Base-by-base conservation (phyloP, 495 filamentous ascomycete genomes). In the Ramalina peruviana region DNA sequence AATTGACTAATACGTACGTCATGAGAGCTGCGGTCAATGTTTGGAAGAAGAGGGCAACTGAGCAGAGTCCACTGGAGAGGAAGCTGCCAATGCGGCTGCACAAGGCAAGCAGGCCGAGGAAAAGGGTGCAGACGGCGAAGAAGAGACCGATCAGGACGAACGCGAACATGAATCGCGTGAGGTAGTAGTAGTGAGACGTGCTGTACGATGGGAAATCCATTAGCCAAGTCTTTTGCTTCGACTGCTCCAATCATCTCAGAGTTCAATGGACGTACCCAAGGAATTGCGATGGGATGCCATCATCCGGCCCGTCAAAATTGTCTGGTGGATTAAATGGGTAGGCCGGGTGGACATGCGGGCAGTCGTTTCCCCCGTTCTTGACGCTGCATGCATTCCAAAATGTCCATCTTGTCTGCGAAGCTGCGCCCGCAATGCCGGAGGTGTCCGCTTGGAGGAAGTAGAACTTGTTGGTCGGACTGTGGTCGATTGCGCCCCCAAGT, bases 371-470 rank as follows among this genome's bases (percentile, higher is more conserved):
- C 17, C 80, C 80, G 46, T 74, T 65, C 5, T 54, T 60, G 25
- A 74, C 75, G 23, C 66, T 60, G 63, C 80, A 84, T n/a, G 90
- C 63, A 57, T 81, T 79, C 76, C 88, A 90, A 67, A 82, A 90
- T 3, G 88, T 92, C 88, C 88, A 95, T 65, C 88, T 79, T 7
- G 86, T 80, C 7, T 75, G 54, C 33, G 74, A 30, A 19, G 78
- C 73, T 2, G 87, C 79, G 19, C 76, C 76, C 11, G 80, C 68
- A 58, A 93, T 88, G 58, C 70, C 76, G 41, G 68, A 65, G 13
- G 86, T 90, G 61, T 79, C 72, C 56, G 81, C 83, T 60, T 82
- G 74, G 27, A 95, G 77, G 73, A 94, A 93, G 69, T 82, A 94
- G 56, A 86, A 83, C 39, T 81, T 56, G 55, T 82, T 76, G 16